These are phyloP conservation scores for Cystobasidium slooffiae DNA, from an alignment of 1,284 basidiomycete species.

Conservation along the genomic window DNA sequence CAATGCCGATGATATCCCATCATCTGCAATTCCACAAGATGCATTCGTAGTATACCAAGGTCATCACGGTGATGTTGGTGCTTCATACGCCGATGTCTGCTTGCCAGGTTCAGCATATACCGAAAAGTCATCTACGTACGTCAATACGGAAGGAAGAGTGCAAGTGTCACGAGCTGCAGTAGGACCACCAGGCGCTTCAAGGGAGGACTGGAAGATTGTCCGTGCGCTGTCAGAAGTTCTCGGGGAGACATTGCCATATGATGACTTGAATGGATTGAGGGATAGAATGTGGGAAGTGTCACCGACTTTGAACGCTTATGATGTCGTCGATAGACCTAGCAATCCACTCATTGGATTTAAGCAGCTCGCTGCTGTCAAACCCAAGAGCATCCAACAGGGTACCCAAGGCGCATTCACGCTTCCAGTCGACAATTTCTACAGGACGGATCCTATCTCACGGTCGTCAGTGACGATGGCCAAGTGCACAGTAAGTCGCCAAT, in stretches of 20 bases:
- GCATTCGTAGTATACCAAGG: conserved; percentile 99
- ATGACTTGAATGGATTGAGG: conserved; percentile 81
- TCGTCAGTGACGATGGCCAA: conserved; percentile 53
- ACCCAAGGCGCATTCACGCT: conserved; percentile 71
- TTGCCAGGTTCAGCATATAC: conserved; percentile 94
- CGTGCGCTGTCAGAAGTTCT: conserved; percentile 91
- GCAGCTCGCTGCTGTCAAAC: conserved; percentile 64
- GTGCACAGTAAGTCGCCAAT: conserved; percentile 30
- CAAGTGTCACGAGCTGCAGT: conserved; percentile 93
- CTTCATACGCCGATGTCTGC: conserved; percentile 94
- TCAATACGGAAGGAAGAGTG: conserved; percentile 94
- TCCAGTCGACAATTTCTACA: conserved; percentile 92
- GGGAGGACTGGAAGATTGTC: conserved; percentile 99
- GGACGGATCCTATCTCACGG: conserved; percentile 73
- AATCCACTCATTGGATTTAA: conserved; percentile 73
- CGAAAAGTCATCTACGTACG: conserved; percentile 92
- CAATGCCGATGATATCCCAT: conserved; percentile 92
- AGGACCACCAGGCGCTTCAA: conserved; percentile 87
- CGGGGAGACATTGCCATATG: conserved; percentile 81
- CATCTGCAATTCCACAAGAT: conserved; percentile 85
- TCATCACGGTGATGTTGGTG: conserved; percentile 96
- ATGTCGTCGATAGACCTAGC: conserved; percentile 74
- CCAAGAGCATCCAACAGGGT: conserved; percentile 58
- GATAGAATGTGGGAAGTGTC: conserved; percentile 98
- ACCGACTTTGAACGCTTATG: conserved; percentile 86